phyloP scores from a whole-genome alignment of 257 asterid species.

The Prunella vulgaris region DNA sequence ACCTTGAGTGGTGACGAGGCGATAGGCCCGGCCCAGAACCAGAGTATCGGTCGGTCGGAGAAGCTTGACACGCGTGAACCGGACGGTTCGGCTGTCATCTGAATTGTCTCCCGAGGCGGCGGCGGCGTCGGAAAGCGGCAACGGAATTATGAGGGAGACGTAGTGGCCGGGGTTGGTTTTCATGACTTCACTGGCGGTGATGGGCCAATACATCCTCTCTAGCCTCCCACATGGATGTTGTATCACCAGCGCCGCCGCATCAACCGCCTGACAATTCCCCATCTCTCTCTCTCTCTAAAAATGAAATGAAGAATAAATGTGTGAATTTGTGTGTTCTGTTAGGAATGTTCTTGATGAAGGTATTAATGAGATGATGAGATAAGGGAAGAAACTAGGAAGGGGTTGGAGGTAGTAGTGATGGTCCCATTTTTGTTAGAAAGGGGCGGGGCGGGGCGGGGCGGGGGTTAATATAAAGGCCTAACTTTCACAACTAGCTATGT shows the following conservation, averaged over 20 bases:
- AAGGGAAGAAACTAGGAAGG: slow-evolving; percentile 21
- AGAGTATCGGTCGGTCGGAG: slow-evolving; percentile 68
- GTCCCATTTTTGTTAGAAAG: slow-evolving; percentile 35
- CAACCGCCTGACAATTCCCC: slow-evolving; percentile 95
- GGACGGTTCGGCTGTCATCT: slow-evolving; percentile 32
- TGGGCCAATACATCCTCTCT: slow-evolving; percentile 74
- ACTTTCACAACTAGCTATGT: too few relatives aligned
- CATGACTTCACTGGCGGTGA: slow-evolving; percentile 74
- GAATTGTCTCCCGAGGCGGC: slow-evolving; percentile 21
- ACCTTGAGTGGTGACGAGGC: slow-evolving; percentile 89
- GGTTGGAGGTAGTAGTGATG: neutral
- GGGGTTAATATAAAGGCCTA: too few relatives aligned
- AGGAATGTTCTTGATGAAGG: slow-evolving; percentile 27
- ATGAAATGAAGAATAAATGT: neutral
- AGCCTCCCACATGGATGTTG: slow-evolving; percentile 77
- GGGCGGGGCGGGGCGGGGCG: too few relatives aligned
- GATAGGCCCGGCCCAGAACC: slow-evolving; percentile 76
- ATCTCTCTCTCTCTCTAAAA: slow-evolving; percentile 19
- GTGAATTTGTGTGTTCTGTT: neutral
- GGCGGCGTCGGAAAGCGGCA: slow-evolving; percentile 19
- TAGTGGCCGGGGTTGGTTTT: slow-evolving; percentile 79
- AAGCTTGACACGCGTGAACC: slow-evolving; percentile 72
- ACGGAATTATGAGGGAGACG: slow-evolving; percentile 76
- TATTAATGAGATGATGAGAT: slow-evolving; percentile 23
- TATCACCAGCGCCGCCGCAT: slow-evolving; percentile 85